phyloP scores from a whole-genome alignment of 2,329 filamentous ascomycete genomes.

The Fusarium tuaranense region DNA sequence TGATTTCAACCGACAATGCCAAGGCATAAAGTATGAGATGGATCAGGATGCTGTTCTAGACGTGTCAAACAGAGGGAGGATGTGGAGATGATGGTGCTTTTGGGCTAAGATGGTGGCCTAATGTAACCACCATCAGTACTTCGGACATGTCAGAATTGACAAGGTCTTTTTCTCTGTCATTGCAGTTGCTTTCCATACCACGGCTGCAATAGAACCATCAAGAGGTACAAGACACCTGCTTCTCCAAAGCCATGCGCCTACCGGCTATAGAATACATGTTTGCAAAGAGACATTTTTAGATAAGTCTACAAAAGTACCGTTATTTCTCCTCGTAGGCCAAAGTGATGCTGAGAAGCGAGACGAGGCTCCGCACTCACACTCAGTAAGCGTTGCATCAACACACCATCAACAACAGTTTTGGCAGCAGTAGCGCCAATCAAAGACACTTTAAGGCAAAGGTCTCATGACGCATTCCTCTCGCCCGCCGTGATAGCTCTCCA shows the following conservation, averaged over 20 bases:
- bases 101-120: background rate
- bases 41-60: background rate
- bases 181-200: background rate
- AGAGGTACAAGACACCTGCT: background rate
- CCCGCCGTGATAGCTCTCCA: background rate
- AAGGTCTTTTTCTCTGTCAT: background rate
- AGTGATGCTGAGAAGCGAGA: background rate
- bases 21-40: background rate
- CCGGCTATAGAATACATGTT: background rate
- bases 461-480: background rate
- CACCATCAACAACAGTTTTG: background rate
- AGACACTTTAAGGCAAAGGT: background rate
- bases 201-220: background rate
- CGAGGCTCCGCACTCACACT: background rate
- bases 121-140: background rate
- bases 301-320: background rate
- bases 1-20: background rate
- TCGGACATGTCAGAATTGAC: background rate
- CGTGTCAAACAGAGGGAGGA: background rate
- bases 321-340: background rate
- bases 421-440: background rate
- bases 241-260: background rate
- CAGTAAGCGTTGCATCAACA: background rate
- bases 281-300: background rate
- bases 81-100: background rate